Evolutionary conservation across 2,329 filamentous ascomycete genomes (phyloP).

Genomic region (Rhytidhysteron rufulum): DNA sequence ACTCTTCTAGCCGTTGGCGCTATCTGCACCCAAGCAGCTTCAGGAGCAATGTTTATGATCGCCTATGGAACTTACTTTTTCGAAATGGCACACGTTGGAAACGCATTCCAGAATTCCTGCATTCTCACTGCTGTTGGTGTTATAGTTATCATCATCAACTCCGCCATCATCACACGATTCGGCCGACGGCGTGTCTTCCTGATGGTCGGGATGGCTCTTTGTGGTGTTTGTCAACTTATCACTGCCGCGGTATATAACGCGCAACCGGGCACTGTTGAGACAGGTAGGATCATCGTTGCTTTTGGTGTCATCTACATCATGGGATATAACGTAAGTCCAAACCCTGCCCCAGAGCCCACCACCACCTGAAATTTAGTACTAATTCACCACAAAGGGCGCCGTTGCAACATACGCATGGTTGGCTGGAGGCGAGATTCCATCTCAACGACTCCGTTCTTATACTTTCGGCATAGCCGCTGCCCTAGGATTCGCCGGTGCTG

Average conservation of each 20-base stretch:
- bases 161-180: slow-evolving; percentile 49
- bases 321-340: slow-evolving; percentile 46
- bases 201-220: slow-evolving; percentile 49
- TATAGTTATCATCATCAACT: slow-evolving; percentile 52
- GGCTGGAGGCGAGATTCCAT: slow-evolving; percentile 55
- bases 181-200: slow-evolving; percentile 54
- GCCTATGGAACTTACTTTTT: slow-evolving; percentile 34
- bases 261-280: slow-evolving; percentile 32
- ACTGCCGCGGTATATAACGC: slow-evolving; percentile 52
- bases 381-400: slow-evolving; percentile 33
- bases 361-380: too few relatives aligned
- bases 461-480: slow-evolving; percentile 54
- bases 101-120: slow-evolving; percentile 54
- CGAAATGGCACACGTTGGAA: slow-evolving; percentile 28
- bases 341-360: too few relatives aligned
- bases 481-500: slow-evolving; percentile 51
- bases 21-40: slow-evolving; percentile 51
- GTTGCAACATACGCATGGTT: slow-evolving; percentile 57
- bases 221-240: slow-evolving; percentile 53
- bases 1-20: slow-evolving; percentile 48
- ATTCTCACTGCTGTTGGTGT: slow-evolving; percentile 55
- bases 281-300: slow-evolving; percentile 50
- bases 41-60: slow-evolving; percentile 50
- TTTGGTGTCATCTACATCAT: slow-evolving; percentile 53
- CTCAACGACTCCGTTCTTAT: slow-evolving; percentile 54